Evolutionary conservation across 2,329 filamentous ascomycete species (phyloP).

Genomic region (Phialophora expanda): DNA sequence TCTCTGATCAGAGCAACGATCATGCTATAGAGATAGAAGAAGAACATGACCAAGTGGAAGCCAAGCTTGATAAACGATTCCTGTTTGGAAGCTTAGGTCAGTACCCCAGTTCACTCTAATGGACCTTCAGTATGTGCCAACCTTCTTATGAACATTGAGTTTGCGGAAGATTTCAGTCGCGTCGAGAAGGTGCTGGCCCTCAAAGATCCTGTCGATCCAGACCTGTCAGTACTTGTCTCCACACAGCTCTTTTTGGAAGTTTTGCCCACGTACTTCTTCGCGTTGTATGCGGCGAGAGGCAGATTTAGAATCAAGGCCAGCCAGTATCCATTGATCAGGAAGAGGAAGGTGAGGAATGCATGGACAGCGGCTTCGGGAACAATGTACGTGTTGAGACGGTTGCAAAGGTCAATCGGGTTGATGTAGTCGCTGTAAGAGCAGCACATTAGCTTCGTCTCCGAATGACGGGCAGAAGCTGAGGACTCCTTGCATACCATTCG

Average conservation of each 20-base stretch:
- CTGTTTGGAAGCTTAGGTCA: slow-evolving; percentile 52
- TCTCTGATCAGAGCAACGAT: slow-evolving; percentile 96
- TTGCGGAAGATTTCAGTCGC: slow-evolving; percentile 99
- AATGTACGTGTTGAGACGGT: slow-evolving; percentile 99
- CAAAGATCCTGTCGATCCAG: slow-evolving; percentile 72
- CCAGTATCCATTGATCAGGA: slow-evolving; percentile 99
- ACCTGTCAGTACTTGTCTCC: slow-evolving; percentile 24
- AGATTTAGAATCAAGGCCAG: slow-evolving; percentile 88
- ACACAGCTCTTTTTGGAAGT: not conserved
- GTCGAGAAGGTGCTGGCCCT: slow-evolving; percentile 95
- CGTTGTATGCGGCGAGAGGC: slow-evolving; percentile 89
- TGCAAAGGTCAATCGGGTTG: slow-evolving; percentile 99
- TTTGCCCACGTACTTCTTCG: slow-evolving; percentile 81
- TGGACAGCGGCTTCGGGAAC: slow-evolving; percentile 98
- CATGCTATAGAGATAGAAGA: slow-evolving; percentile 99
- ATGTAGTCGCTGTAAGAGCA: slow-evolving; percentile 83
- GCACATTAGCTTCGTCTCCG: slow-evolving; percentile 5
- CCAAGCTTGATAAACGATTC: slow-evolving; percentile 99
- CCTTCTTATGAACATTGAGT: slow-evolving; percentile 98
- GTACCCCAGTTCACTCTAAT: not conserved
- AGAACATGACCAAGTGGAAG: slow-evolving; percentile 99
- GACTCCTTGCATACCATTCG: slow-evolving; percentile 78
- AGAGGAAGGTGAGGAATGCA: slow-evolving; percentile 91
- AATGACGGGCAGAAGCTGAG: slow-evolving; percentile 36
- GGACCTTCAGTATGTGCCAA: slow-evolving; percentile 45